phyloP scores from a whole-genome alignment of 108 stramenopile species.

The Fragilariopsis cylindrus region DNA sequence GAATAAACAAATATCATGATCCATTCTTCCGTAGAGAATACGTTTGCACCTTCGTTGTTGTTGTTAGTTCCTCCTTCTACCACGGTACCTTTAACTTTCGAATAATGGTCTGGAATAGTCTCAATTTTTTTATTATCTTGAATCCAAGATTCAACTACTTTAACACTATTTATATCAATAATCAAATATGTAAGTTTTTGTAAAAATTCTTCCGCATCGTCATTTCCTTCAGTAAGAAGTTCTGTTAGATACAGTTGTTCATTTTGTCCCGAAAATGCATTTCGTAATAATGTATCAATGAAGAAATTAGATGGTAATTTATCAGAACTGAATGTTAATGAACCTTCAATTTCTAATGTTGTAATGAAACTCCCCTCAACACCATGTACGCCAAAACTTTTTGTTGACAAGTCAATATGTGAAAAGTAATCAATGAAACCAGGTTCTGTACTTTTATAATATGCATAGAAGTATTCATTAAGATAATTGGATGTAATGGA shows the following conservation, averaged over 20 bases:
- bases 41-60: too few species aligned
- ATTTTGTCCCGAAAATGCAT: slow-evolving; percentile 39
- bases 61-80: neutral
- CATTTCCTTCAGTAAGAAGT: slow-evolving; percentile 13
- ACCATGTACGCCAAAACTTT: slow-evolving; percentile 34
- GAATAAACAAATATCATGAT: neutral
- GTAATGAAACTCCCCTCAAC: slow-evolving; percentile 27
- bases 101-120: neutral
- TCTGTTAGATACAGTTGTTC: slow-evolving; percentile 19
- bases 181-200: slow-evolving; percentile 27
- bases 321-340: slow-evolving; percentile 22
- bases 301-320: slow-evolving; percentile 14
- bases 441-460: slow-evolving; percentile 21
- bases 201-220: slow-evolving; percentile 19
- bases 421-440: slow-evolving; percentile 20
- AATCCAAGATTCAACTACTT: slow-evolving; percentile 14
- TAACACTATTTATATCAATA: slow-evolving; percentile 23
- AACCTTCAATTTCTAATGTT: slow-evolving; percentile 31
- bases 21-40: neutral
- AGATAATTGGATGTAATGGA: slow-evolving; percentile 15
- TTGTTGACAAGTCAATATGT: neutral
- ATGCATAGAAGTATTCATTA: slow-evolving; percentile 33
- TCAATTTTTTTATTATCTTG: neutral
- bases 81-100: neutral
- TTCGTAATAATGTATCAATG: slow-evolving; percentile 20